Base-by-base conservation (phyloP, 768 basidiomycete species). In the Tricholoma hemisulphureum region DNA sequence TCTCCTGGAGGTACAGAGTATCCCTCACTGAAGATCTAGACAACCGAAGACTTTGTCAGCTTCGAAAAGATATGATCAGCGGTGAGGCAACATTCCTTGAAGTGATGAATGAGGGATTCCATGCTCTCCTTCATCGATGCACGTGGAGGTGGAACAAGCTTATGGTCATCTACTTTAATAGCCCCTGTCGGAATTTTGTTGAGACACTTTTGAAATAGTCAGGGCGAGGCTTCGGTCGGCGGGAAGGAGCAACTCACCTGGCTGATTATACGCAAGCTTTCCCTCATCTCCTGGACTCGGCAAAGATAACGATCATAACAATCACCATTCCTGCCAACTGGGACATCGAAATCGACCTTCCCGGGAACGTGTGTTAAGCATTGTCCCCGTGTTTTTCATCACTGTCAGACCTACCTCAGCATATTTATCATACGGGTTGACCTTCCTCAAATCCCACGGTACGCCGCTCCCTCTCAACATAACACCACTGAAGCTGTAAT, bases 41-140 rank as follows among this genome's bases (percentile, higher is more conserved):
- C 16, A 53, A 39, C 18, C 23, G 16, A 11, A 16, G 50, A 57
- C 5, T 29, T 49, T 28, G 11, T 21, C 20, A 29, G n/a, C 8
- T 3, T 45, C 13, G 24, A 51, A n/a, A 28, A 11, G 24, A 21
- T 21, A 43, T 10, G 49, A 35, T 20, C 16, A 21, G 57, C 18
- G 50, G 26, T 39, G 32, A 13, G 13, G 20, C 32, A 14, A 64
- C 62, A 16, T 59, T 84, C 92, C 81, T 99, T 99, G 81, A 99
- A 98, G 78, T 98, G 96, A 71, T 99, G 96, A 64, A 99, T 98
- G 56, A 98, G 82, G 6, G 89, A 86, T 75, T 98, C 95, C 95
- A 98, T 98, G 74, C 88, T 93, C 79, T 99, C 97, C 77, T 99
- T 99, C 97, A 99, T 99, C 56, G 88, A 88, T 0, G 96, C 95